These are phyloP conservation scores for Lactarius evosmus DNA, from an alignment of 768 basidiomycete genomes.

Conservation along the genomic window DNA sequence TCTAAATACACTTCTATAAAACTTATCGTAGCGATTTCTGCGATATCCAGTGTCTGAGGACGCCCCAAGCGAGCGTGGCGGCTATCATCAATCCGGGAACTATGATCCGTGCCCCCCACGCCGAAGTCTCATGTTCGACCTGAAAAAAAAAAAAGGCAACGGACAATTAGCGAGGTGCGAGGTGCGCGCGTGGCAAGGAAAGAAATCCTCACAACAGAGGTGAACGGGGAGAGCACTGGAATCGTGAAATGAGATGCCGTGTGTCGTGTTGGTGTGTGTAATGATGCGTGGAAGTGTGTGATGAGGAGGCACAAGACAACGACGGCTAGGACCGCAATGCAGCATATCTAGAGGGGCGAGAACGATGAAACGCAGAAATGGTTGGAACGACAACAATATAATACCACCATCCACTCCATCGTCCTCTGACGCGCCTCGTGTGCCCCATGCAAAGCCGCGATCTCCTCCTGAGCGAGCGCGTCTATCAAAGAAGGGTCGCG, in stretches of 20 bases:
- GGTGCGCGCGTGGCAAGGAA: background rate
- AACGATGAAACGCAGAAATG: background rate
- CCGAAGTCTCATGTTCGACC: slow-evolving; percentile 75
- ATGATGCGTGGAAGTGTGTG: background rate
- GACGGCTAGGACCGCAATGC: slow-evolving; percentile 19
- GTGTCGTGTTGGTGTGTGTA: slow-evolving; percentile 22
- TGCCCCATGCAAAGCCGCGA: slow-evolving; percentile 3
- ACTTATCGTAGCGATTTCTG: background rate
- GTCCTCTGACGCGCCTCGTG: slow-evolving; percentile 7
- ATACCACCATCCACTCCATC: slow-evolving; percentile 21
- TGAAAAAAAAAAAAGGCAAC: slow-evolving; percentile 30
- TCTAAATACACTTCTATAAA: background rate
- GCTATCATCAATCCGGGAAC: slow-evolving; percentile 40
- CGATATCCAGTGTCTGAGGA: slow-evolving; percentile 42
- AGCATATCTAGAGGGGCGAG: slow-evolving; percentile 3
- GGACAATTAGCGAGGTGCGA: background rate
- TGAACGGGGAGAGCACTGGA: slow-evolving; percentile 73
- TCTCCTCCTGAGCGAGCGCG: slow-evolving; percentile 30
- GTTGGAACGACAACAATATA: slow-evolving; percentile 18
- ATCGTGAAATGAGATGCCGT: slow-evolving; percentile 66
- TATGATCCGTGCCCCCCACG: slow-evolving; percentile 50
- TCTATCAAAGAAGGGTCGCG: slow-evolving; percentile 42
- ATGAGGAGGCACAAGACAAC: slow-evolving; percentile 14
- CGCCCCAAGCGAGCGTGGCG: slow-evolving; percentile 42
- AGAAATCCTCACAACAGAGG: slow-evolving; percentile 58